phyloP scores from a whole-genome alignment of 371 early-diverging fungal genomes.

The Mortierella sp. region DNA sequence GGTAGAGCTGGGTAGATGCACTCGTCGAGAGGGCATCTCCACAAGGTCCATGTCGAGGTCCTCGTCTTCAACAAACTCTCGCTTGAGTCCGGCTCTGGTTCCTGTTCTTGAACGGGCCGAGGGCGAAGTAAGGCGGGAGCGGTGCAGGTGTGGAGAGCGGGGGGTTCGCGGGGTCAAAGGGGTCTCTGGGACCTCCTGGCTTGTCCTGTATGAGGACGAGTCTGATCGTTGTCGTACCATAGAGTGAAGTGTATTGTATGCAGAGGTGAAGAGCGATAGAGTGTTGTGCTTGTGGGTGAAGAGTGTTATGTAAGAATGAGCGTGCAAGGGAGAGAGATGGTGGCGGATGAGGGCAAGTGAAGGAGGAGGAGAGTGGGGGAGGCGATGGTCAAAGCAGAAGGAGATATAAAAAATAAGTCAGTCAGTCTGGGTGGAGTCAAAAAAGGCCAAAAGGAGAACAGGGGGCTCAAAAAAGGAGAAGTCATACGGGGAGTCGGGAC shows the following conservation, averaged over 20 bases:
- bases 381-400: slow-evolving; percentile 7
- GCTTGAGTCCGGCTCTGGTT: slow-evolving; percentile 16
- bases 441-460: not conserved
- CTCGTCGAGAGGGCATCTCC: slow-evolving; percentile 10
- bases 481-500: slow-evolving; percentile 6
- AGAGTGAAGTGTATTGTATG: not conserved
- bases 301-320: not conserved
- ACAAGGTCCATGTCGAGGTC: slow-evolving; percentile 18
- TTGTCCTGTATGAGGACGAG: slow-evolving; percentile 21
- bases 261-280: not conserved
- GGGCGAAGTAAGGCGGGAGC: slow-evolving; percentile 13
- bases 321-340: not conserved
- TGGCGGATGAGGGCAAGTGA: slow-evolving; percentile 9
- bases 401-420: not conserved
- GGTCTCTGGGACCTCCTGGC: slow-evolving; percentile 29
- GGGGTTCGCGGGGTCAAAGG: slow-evolving; percentile 38
- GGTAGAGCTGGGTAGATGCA: slow-evolving; percentile 6
- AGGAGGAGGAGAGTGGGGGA: not conserved
- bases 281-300: not conserved
- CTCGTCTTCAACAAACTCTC: slow-evolving; percentile 19
- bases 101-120: slow-evolving; percentile 10
- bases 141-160: slow-evolving; percentile 25
- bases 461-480: not conserved
- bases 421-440: not conserved
- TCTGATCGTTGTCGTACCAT: slow-evolving; percentile 26